phyloP scores from a whole-genome alignment of 2,329 filamentous ascomycete species.

The Cercospora janseana region DNA sequence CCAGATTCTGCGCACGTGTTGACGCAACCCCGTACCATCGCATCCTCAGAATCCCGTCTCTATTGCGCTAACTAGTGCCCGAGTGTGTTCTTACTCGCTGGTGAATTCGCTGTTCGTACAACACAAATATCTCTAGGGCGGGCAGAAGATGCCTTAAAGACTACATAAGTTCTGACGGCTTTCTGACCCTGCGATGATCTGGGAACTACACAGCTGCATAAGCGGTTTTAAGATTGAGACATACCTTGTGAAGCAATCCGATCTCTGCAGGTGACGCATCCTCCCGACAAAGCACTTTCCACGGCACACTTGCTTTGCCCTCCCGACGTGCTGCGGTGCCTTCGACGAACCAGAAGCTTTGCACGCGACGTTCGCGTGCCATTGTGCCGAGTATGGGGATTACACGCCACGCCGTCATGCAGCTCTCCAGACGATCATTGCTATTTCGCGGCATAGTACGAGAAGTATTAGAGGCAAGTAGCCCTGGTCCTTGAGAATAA shows the following conservation, averaged over 20 bases:
- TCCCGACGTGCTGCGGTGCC: background rate
- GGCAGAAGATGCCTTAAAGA: too few species aligned
- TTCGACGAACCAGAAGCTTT: background rate
- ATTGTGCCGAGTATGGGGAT: slow-evolving; percentile 10
- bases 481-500: slow-evolving; percentile 2
- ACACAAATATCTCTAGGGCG: too few species aligned
- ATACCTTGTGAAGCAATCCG: too few species aligned
- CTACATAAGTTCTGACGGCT: too few species aligned
- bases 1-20: background rate
- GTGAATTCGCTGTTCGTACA: too few species aligned
- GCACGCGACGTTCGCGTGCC: slow-evolving; percentile 14
- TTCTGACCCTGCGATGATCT: too few species aligned
- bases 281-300: too few species aligned
- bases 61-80: too few species aligned
- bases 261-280: too few species aligned
- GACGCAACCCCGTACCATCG: background rate
- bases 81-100: too few species aligned
- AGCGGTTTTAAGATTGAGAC: too few species aligned
- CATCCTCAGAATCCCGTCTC: background rate
- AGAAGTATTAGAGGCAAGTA: background rate
- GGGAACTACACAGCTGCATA: too few species aligned
- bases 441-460: slow-evolving; percentile 6
- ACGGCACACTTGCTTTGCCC: slow-evolving; percentile 1
- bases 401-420: slow-evolving; percentile 16
- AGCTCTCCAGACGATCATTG: slow-evolving; percentile 14